Percentiles rank a stretch among this genome's conserved stretches.
phyloP scores from a whole-genome alignment of 495 filamentous ascomycete species.

The Penicillium cinerascens region DNA sequence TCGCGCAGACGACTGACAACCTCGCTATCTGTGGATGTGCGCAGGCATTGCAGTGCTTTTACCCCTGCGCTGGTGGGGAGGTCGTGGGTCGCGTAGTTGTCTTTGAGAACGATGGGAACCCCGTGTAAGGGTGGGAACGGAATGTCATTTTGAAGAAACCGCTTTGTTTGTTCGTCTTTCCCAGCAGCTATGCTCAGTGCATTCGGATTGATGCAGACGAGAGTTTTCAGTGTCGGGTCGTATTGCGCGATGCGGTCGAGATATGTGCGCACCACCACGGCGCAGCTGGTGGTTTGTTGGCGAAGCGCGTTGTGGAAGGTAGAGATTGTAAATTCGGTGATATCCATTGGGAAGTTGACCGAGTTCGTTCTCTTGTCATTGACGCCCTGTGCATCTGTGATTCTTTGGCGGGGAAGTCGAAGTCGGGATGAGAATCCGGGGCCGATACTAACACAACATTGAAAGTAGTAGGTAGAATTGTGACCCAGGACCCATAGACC shows the following conservation, averaged over 20 bases:
- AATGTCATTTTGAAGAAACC: conserved; percentile 3
- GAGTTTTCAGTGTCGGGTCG: conserved; percentile 54
- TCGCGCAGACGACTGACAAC: conserved; percentile 42
- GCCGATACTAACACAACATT: no score
- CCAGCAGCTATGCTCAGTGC: conserved; percentile 46
- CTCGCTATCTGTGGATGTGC: conserved; percentile 44
- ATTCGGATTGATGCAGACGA: conserved; percentile 51
- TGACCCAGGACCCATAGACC: no score
- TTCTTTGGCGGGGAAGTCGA: neutral
- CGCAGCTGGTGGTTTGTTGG: conserved; percentile 46
- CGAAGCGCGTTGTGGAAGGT: conserved; percentile 51
- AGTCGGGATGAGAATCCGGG: neutral
- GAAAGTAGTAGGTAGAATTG: no score
- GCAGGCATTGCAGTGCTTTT: conserved; percentile 41
- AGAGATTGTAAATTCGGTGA: conserved; percentile 54
- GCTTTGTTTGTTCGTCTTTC: conserved; percentile 40
- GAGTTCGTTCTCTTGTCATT: neutral
- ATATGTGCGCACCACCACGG: conserved; percentile 50
- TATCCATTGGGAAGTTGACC: conserved; percentile 26
- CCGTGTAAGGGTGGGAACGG: conserved; percentile 32
- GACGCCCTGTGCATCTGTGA: neutral
- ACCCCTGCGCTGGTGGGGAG: conserved; percentile 56
- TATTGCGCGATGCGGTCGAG: conserved; percentile 52
- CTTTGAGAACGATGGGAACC: conserved; percentile 60
- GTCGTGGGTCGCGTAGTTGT: conserved; percentile 54